Evolutionary conservation across 2,329 filamentous ascomycete genomes (phyloP).

Genomic region (Diaporthe sp.): DNA sequence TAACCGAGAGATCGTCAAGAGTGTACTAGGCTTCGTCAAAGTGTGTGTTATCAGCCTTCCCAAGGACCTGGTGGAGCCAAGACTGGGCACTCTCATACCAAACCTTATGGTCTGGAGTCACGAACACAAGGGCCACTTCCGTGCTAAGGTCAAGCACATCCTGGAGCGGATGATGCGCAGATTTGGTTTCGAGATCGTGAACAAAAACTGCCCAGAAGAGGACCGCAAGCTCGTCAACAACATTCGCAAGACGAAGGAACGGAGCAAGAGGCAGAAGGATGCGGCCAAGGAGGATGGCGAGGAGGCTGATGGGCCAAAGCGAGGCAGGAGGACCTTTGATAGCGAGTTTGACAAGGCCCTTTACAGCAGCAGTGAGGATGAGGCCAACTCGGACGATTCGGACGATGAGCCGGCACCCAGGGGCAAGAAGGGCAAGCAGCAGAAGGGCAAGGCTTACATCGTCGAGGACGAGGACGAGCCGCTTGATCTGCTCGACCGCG

Average conservation of each 20-base stretch:
- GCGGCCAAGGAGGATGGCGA: conserved; percentile 67
- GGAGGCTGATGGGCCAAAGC: conserved; percentile 65
- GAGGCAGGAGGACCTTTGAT: conserved; percentile 72
- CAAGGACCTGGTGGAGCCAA: conserved; percentile 79
- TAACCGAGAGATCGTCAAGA: conserved; percentile 96
- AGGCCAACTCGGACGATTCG: conserved; percentile 68
- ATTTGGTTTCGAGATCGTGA: conserved; percentile 85
- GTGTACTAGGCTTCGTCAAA: conserved; percentile 95
- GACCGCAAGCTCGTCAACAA: conserved; percentile 93
- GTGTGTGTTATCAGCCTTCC: conserved; percentile 91
- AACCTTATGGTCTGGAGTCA: conserved; percentile 97
- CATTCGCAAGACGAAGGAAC: conserved; percentile 94
- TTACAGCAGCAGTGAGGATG: conserved; percentile 77
- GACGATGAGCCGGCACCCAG: conserved; percentile 48
- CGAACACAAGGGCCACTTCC: conserved; percentile 97
- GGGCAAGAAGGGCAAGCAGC: conserved; percentile 62
- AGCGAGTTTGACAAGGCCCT: conserved; percentile 97
- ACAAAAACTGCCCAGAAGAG: conserved; percentile 82
- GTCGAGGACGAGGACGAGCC: conserved; percentile 95
- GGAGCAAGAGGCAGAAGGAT: conserved; percentile 89
- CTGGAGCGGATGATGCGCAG: conserved; percentile 92
- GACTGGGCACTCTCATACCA: conserved; percentile 81
- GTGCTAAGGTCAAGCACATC: conserved; percentile 97
- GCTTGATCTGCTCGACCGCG: conserved; percentile 90
- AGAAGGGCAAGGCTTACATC: conserved; percentile 82